Evolutionary conservation across 2,329 filamentous ascomycete genomes (phyloP), one percentile per base, ranked within the genome.

Genomic region (Scedosporium minutisporum): DNA sequence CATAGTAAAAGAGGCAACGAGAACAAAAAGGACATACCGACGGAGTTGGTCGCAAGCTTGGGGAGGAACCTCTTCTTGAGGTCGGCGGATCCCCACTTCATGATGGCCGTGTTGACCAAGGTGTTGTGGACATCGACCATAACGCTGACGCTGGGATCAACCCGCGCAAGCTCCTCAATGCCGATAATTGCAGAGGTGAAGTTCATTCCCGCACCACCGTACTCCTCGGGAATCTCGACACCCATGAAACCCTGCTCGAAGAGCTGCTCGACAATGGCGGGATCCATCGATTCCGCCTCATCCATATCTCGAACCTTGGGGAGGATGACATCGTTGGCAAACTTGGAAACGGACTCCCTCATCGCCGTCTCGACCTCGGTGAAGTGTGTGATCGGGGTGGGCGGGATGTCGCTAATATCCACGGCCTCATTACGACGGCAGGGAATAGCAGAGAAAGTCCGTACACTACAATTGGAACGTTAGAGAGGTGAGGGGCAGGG

Each of bases 171-270:
- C 81, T 99, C 95, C 78, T 99, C 95, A 69, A 99, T 99, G 29
- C 91, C 93, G 55, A 99, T 88, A 72, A 99, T 96, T 65, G 93
- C 93, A 1, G 93, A 81, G 0, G 95, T 97, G 78, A 99, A 99
- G 83, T 97, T 97, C 95, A 99, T 97, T 68, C 93, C 95, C 0
- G 93, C 91, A 65, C 95, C 95, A 65, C 95, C 95, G 73, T 88
- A 99, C 76, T 97, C 93, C 76, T 99, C 95, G 16, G 95, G 93
- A 63, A 99, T 96, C 79, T 99, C 95, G 66, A 99, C 84, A 65
- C 92, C 89, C 95, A 99, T 99, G 59, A 99, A 80, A 0, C 95
- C 95, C 74, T 97, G 93, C 80, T 99, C 95, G 71, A 99, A 99
- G 61, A 96, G 84, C 77, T 95, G 90, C 79, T 96, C 92, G 5